Evolutionary conservation across 306 rosid species (phyloP), one percentile per base, ranked within the genome.

Genomic region (Calophaca sinica): DNA sequence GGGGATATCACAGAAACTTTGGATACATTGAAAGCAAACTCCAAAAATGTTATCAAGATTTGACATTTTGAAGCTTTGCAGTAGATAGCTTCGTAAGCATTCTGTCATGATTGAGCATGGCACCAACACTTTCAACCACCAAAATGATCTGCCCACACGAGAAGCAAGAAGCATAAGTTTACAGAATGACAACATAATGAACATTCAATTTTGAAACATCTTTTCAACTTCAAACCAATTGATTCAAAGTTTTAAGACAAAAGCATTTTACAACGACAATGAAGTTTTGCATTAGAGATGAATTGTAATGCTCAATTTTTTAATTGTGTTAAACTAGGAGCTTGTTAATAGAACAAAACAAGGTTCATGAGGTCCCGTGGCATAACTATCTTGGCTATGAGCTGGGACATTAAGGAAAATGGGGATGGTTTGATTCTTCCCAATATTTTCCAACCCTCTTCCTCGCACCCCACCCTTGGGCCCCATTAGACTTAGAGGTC

Each of bases 91-190:
- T 93, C 45, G 76, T 81, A 26, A 93, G 82, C 87, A 62, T 91
- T 85, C 98, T 82, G 52, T 93, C 98, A 60, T 93, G 97, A 86
- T 42, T 42, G 54, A 93, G 93, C 92, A 91, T 89, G 42, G 96
- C 82, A 50, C 96, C 88, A 26, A 84, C 92, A 81, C 97, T 84
- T 87, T 94, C 97, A 13, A 89, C 88, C 89, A 89, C 98, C 84
- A 91, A 79, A 78, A 87, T 44, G 70, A 93, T 87, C 97, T 94
- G 91, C 81, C 80, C 59, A 84, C 11, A 61, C 4, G 46, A 68
- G 51, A 65, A 64, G 44, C 9, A 53, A 68, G 33, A 80, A 42
- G 46, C 51, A 14, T 54, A 36, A 62, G 66, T 67, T 35, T 50
- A 53, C 57, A 64, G 4, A 10, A 66, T 20, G 7, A 35, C 14